Evolutionary conservation across 2,329 filamentous ascomycete species (phyloP), one percentile per base, ranked within the genome.

Genomic region (Alternaria tenuissima): DNA sequence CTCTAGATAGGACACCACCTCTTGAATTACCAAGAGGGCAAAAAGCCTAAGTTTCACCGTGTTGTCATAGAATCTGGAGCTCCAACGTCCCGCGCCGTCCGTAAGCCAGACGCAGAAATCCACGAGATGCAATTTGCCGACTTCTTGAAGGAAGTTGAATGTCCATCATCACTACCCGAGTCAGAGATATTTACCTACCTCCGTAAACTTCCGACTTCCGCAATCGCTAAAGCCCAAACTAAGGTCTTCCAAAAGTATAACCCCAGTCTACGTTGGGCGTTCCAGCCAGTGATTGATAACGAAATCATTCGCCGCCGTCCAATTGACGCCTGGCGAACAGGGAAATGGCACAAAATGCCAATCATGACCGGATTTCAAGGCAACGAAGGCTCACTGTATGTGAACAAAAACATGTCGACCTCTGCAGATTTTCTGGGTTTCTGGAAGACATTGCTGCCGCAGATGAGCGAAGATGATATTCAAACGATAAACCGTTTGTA

Each of bases 331-430:
- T 90, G 87, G 87, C 73, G 80, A 26, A 78, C 82, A 0, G 80
- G 83, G 0, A 75, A 79, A 16, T 86, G 83, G 72, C 81, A 88
- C 65, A 82, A 82, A 63, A 81, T 89, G 7, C 87, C 88, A 7
- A 83, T 92, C 49, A 78, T 93, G 49, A 91, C 89, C 0, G 90
- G 90, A 7, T 92, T 88, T 80, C 89, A 88, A 76, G 86, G 87
- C 39, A 88, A 92, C 69, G 90, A 93, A 74, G 90, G 89, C 16
- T 84, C 87, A 0, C 74, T 82, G 38, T 92, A 92, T 70, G 85
- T 91, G 1, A 85, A 88, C 0, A 74, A 79, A 14, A 67, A 74
- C 7, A 81, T 85, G 54, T 77, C 81, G 14, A 80, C 79, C 3
- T 78, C 83, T 11, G 77, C 74, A 0, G 82, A 88, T 11, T 89